Base-by-base conservation (phyloP, 495 filamentous ascomycete genomes). In the Daldinia loculata region DNA sequence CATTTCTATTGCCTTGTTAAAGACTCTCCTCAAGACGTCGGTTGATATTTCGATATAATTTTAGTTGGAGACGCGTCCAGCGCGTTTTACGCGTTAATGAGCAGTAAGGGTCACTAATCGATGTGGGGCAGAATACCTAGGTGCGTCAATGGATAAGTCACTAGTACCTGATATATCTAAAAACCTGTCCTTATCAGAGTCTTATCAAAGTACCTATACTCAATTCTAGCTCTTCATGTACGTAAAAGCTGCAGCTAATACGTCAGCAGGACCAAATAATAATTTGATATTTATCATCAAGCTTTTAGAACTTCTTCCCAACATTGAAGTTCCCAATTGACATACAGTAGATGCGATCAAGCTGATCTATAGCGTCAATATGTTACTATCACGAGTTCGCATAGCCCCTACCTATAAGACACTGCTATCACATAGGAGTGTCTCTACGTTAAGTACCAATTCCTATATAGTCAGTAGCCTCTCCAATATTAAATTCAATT, bases 391-490 rank as follows among this genome's bases (percentile, higher is more conserved):
- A 45, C 69, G 72, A 22, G 64, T 43, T 48, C 61, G 63, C 29
- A 63, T 71, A 62, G 48, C 43, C 8, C 66, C 70, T 30, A 66
- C 62, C 48, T 71, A 51, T 63, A 69, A 62, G 59, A 58, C 53
- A 43, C 41, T 77, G 52, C 50, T 71, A 26, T 69, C 67, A 38
- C 51, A 56, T 60, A 74, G 69, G 12, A 51, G 58, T 41, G 22
- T 84, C 2, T 79, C 80, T 24, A 82, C 82, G 4, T 55, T 84
- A 8, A 58, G 66, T n/a, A 78, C 74, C 66, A 85, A 85, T 66
- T 75, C 81, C 2, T 72, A 77, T 61, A 86, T 87, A 67, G 85
- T 85, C 62, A 79, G 83, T 77, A 60, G 11, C 48, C 59, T 52
- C 56, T 32, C 53, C 2, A 30, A 53, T 30, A 30, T 24, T 6